A percentile compares a stretch with the other conserved stretches of the same genome.
Conservation (phyloP, 2,329 filamentous ascomycete genomes). For the Colletotrichum cordylinicola region DNA sequence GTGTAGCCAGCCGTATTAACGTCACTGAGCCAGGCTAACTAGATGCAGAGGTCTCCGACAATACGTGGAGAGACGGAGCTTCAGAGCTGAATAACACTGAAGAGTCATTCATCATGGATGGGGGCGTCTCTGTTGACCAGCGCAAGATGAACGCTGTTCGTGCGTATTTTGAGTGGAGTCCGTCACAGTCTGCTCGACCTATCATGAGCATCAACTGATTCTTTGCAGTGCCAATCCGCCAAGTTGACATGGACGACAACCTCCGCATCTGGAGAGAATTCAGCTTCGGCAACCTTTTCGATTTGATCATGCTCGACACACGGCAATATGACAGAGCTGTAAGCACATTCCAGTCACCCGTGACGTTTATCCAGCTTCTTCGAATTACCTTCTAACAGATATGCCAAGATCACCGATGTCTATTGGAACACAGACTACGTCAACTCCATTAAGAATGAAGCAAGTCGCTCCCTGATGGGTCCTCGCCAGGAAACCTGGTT, state of each 20-base stretch:
- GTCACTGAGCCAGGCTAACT: conserved; percentile 24
- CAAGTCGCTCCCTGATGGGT: conserved; percentile 74
- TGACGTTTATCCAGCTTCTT: neutral
- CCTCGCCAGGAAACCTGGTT: conserved; percentile 78
- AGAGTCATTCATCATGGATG: conserved; percentile 65
- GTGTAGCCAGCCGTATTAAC: conserved; percentile 37
- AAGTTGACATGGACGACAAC: conserved; percentile 73
- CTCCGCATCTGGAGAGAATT: conserved; percentile 73
- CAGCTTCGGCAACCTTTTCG: conserved; percentile 68
- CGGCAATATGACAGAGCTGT: conserved; percentile 66
- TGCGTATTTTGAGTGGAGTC: conserved; percentile 71
- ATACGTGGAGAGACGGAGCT: conserved; percentile 68
- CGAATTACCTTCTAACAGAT: neutral
- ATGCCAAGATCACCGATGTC: conserved; percentile 34
- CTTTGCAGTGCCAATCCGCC: conserved; percentile 32
- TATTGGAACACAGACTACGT: conserved; percentile 68
- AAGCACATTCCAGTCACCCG: neutral
- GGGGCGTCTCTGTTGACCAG: conserved; percentile 70
- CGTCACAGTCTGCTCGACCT: neutral
- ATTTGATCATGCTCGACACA: conserved; percentile 74
- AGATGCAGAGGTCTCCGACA: conserved; percentile 59
- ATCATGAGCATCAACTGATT: neutral
- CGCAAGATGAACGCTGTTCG: conserved; percentile 77
- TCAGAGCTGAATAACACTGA: conserved; percentile 70
- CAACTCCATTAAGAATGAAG: conserved; percentile 67